These are phyloP conservation scores for Phytopythium kandeliae DNA, from an alignment of 352 stramenopile species.

Conservation along the genomic window DNA sequence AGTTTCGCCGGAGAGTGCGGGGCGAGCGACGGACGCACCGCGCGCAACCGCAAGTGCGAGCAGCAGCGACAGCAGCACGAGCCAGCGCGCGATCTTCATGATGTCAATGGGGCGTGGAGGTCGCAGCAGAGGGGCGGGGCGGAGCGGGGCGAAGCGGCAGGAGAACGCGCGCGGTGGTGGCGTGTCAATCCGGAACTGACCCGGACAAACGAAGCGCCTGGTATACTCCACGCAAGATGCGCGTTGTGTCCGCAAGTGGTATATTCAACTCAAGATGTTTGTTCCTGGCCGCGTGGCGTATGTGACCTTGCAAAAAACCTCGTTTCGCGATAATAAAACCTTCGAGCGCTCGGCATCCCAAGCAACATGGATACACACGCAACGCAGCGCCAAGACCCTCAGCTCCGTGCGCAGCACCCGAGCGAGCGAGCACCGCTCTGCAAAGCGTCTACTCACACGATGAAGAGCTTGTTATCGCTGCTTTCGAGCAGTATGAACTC, in stretches of 20 bases:
- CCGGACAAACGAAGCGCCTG: not conserved
- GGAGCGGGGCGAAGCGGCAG: not conserved
- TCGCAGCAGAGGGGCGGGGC: not conserved
- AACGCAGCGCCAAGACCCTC: too few relatives aligned
- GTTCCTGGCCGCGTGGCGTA: not conserved
- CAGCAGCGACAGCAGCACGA: conserved; percentile 22
- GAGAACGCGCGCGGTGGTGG: not conserved
- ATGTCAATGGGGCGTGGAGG: not conserved
- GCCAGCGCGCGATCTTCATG: conserved; percentile 24
- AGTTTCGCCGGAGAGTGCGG: not conserved
- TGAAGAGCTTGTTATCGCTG: conserved; percentile 3
- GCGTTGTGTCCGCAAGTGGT: too few relatives aligned
- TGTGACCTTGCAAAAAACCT: not conserved
- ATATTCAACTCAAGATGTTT: not conserved
- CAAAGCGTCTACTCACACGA: too few relatives aligned
- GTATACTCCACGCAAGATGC: not conserved
- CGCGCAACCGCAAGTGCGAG: conserved; percentile 19
- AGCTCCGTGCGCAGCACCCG: too few relatives aligned
- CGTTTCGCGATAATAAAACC: not conserved
- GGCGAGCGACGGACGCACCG: conserved; percentile 8
- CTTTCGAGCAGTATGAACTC: conserved; percentile 25
- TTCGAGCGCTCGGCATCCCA: too few relatives aligned
- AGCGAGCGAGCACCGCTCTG: too few relatives aligned
- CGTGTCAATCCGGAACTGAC: conserved; percentile 2
- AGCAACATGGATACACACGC: too few relatives aligned